Evolutionary conservation across 1,284 basidiomycete genomes (phyloP).

Genomic region (Papiliotrema fonsecae): DNA sequence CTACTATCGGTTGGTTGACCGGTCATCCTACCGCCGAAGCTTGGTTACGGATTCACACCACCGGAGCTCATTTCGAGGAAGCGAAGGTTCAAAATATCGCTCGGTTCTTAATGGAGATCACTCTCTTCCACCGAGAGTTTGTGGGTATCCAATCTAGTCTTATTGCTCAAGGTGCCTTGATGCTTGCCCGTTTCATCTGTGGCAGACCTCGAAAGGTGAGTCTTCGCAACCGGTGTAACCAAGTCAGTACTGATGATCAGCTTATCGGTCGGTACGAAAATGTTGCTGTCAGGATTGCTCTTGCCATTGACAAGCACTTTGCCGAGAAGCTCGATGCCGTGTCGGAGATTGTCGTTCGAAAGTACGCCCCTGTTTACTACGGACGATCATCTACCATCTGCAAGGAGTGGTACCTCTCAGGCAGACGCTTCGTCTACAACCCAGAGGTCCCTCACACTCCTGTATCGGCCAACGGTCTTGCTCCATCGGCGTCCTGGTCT

Average conservation of each 20-base stretch:
- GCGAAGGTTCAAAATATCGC: constrained; percentile 87
- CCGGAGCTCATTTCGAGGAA: constrained; percentile 63
- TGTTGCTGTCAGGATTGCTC: constrained; percentile 53
- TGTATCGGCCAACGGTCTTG: constrained; percentile 29
- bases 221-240: not conserved
- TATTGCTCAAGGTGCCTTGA: constrained; percentile 80
- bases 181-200: constrained; percentile 81
- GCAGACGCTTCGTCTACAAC: constrained; percentile 48
- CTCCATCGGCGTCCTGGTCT: constrained; percentile 35
- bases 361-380: constrained; percentile 94
- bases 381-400: constrained; percentile 88
- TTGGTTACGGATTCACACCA: constrained; percentile 67
- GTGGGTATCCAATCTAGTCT: constrained; percentile 77
- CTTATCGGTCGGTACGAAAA: constrained; percentile 15
- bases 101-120: constrained; percentile 97
- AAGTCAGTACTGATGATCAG: not conserved
- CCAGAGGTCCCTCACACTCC: constrained; percentile 36
- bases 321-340: constrained; percentile 80
- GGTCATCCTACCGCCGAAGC: constrained; percentile 98
- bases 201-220: constrained; percentile 68
- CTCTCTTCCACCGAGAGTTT: constrained; percentile 94
- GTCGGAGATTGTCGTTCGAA: constrained; percentile 90
- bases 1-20: constrained; percentile 91
- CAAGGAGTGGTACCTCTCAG: constrained; percentile 76
- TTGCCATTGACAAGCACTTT: constrained; percentile 78